phyloP scores from a whole-genome alignment of 2,329 filamentous ascomycete species.

The Microsporum canis region DNA sequence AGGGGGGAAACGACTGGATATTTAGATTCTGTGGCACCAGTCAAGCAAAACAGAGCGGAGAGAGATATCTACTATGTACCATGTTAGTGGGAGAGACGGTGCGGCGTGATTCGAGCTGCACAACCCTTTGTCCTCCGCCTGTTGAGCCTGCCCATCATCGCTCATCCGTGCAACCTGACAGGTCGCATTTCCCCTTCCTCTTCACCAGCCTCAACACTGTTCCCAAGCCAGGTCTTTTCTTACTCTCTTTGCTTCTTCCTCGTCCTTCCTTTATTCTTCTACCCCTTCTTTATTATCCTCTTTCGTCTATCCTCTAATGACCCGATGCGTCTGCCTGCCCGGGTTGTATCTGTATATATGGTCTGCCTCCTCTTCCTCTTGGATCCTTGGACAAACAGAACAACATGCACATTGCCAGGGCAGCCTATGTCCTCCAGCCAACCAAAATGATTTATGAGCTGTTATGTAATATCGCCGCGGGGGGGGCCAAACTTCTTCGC shows the following conservation, averaged over 20 bases:
- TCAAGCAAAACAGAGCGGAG: background rate
- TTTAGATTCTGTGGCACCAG: too few species aligned
- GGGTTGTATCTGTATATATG: background rate
- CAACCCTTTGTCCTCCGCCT: background rate
- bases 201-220: background rate
- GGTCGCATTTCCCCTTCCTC: background rate
- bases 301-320: background rate
- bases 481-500: background rate
- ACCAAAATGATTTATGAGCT: background rate
- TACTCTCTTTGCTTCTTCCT: background rate
- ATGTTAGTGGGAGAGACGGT: background rate
- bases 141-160: background rate
- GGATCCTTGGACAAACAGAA: background rate
- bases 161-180: background rate
- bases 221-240: background rate
- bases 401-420: background rate
- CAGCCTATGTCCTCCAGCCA: background rate
- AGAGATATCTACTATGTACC: background rate
- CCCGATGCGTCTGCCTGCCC: background rate
- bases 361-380: background rate
- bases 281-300: background rate
- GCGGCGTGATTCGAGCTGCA: background rate
- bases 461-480: background rate
- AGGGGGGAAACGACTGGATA: too few species aligned
- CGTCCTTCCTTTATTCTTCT: background rate